Conservation (phyloP, 768 basidiomycete species). For the Termitomyces sp. region DNA sequence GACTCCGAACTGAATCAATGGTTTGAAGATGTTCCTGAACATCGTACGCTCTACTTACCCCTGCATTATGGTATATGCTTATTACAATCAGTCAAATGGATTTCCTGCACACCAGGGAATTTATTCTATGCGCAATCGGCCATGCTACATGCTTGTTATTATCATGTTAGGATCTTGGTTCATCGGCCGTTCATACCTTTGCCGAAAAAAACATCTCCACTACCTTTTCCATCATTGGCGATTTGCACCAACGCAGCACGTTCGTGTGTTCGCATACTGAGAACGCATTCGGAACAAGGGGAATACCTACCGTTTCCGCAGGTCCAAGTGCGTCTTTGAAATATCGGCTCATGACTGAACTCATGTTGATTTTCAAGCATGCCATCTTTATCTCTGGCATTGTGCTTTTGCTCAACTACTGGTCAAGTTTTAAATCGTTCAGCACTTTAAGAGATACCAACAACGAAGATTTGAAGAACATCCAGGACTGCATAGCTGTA, state of each 20-base stretch:
- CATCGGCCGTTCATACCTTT: conserved; percentile 77
- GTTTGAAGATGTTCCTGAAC: conserved; percentile 62
- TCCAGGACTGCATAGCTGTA: conserved; percentile 53
- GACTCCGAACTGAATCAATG: conserved; percentile 74
- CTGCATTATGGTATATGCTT: conserved; percentile 26
- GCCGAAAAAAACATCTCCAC: conserved; percentile 36
- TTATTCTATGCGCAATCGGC: conserved; percentile 54
- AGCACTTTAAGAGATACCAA: conserved; percentile 34
- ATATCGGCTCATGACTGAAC: neutral
- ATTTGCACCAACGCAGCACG: conserved; percentile 82
- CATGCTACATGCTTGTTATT: conserved; percentile 37
- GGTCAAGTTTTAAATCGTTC: conserved; percentile 44
- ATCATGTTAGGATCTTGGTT: conserved; percentile 60
- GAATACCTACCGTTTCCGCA: conserved; percentile 26
- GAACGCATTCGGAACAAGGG: conserved; percentile 32
- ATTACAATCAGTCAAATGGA: conserved; percentile 26
- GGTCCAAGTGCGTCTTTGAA: conserved; percentile 27
- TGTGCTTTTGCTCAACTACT: conserved; percentile 62
- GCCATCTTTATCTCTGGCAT: conserved; percentile 36
- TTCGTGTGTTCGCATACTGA: conserved; percentile 64
- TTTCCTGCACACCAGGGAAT: conserved; percentile 24
- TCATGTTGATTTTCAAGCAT: conserved; percentile 19
- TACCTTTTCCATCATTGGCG: conserved; percentile 55
- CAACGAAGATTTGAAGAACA: conserved; percentile 47
- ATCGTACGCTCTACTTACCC: conserved; percentile 43